Percentiles rank a stretch among this genome's conserved stretches.
Conservation (phyloP, 2,329 filamentous ascomycete genomes). For the Exophiala calicioides region DNA sequence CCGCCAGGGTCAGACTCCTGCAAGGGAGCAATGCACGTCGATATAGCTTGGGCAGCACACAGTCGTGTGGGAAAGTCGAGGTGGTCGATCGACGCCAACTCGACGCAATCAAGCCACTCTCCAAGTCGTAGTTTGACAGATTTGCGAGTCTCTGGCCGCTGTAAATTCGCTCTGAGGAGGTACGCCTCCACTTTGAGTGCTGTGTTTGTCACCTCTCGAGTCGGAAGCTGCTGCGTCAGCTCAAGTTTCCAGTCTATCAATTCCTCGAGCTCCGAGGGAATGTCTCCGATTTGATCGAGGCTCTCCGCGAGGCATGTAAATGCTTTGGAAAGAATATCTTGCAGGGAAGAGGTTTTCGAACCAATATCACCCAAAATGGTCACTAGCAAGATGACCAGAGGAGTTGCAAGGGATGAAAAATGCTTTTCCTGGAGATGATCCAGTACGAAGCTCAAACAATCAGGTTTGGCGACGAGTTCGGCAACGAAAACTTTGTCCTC, state of each 20-base stretch:
- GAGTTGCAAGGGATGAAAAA: not conserved
- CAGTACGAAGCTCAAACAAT: slow-evolving; percentile 10
- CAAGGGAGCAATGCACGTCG: slow-evolving; percentile 8
- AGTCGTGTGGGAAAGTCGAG: slow-evolving; percentile 28
- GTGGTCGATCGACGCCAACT: slow-evolving; percentile 19
- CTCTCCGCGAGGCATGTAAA: slow-evolving; percentile 13
- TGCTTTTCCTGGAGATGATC: slow-evolving; percentile 8
- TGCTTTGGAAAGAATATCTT: slow-evolving; percentile 12
- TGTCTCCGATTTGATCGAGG: slow-evolving; percentile 2
- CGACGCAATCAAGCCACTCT: slow-evolving; percentile 14
- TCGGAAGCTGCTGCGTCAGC: slow-evolving; percentile 1
- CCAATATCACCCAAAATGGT: slow-evolving; percentile 7
- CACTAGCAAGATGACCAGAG: slow-evolving; percentile 9
- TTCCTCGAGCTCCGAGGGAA: not conserved
- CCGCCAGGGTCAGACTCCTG: slow-evolving; percentile 42
- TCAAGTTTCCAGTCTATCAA: slow-evolving; percentile 4
- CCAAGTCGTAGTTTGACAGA: not conserved
- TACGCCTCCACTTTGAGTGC: slow-evolving; percentile 13
- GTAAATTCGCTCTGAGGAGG: slow-evolving; percentile 2
- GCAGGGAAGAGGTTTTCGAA: not conserved
- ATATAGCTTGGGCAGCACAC: slow-evolving; percentile 22
- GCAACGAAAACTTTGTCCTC: not conserved
- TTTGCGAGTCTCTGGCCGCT: not conserved
- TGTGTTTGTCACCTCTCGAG: slow-evolving; percentile 18
- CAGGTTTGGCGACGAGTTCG: slow-evolving; percentile 4